Evolutionary conservation across 768 basidiomycete genomes (phyloP), one percentile per base, ranked within the genome.

Genomic region (Rhizopogon salebrosus): DNA sequence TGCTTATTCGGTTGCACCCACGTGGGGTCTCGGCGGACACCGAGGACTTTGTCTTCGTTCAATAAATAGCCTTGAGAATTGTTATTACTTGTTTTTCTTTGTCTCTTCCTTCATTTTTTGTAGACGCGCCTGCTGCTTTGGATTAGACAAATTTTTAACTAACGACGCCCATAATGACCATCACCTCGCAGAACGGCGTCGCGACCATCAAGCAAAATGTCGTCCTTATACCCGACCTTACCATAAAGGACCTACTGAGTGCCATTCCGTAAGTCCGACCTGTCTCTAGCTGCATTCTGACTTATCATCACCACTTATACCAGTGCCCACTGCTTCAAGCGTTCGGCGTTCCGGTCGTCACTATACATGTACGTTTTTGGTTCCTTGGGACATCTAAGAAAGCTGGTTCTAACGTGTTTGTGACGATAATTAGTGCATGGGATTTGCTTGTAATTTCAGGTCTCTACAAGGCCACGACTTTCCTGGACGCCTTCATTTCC

Each of bases 301-400:
- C 13, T 20, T 3, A 36, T 52, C 14, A 58, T 36, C 13, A 2
- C 24, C 24, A 20, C 50, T 49, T 35, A 49, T 14, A 52, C 26
- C 56, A 91, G 89, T 13, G 59, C 86, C 8, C 92, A 92, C 70
- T 98, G 95, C 75, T 92, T 85, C 72, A 77, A 95, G 75, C 89
- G 95, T 55, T 95, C 92, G 0, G 89, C 92, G 4, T 56, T 94
- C 61, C 79, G 76, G 65, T 93, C 92, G 4, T 84, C 82, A 1
- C 54, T 78, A 48, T 93, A 97, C 68, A 74, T 95, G 89, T 90
- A 68, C 54, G 84, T 68, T 24, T 0, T 23, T 34, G 38, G 38
- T 50, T 20, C 35, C 1, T n/a, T n/a, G n/a, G n/a, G n/a, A n/a
- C 29, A 27, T 40, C 14, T 29, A 35, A 3, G 8, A 39, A 18